Evolutionary conservation across 2,329 filamentous ascomycete genomes (phyloP).

Genomic region (Microcyclospora tardicrescens): DNA sequence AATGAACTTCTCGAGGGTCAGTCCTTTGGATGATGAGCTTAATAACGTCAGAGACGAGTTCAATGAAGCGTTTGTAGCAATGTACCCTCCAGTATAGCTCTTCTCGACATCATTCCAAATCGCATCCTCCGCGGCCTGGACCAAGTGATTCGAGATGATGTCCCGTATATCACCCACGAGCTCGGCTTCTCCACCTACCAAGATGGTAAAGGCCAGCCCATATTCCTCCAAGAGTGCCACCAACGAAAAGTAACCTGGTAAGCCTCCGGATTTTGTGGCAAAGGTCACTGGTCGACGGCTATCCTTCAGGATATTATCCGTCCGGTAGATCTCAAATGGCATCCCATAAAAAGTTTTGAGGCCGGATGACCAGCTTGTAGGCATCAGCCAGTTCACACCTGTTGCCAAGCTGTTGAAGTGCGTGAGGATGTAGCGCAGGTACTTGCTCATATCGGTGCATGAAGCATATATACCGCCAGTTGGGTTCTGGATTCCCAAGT

Average conservation of each 20-base stretch:
- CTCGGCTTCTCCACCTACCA: conserved; percentile 20
- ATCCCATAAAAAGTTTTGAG: conserved; percentile 32
- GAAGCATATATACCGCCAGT: conserved; percentile 34
- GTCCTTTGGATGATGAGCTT: conserved; percentile 8
- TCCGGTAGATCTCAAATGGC: conserved; percentile 36
- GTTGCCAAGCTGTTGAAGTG: conserved; percentile 29
- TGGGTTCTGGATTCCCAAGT: conserved; percentile 30
- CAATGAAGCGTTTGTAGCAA: conserved; percentile 5
- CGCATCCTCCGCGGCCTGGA: conserved; percentile 23
- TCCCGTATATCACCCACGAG: conserved; percentile 18
- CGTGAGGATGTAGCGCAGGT: conserved; percentile 30
- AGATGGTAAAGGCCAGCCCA: conserved; percentile 30
- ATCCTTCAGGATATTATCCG: conserved; percentile 24
- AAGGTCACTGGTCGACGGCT: conserved; percentile 30
- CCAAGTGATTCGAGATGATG: conserved; percentile 17
- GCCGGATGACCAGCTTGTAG: conserved; percentile 25
- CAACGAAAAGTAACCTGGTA: conserved; percentile 30
- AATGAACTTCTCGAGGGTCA: conserved; percentile 12
- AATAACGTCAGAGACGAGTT: conserved; percentile 13
- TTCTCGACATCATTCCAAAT: conserved; percentile 10
- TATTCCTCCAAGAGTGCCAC: conserved; percentile 33
- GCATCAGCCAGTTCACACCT: conserved; percentile 32
- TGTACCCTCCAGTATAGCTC: conserved; percentile 9
- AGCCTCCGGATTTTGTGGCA: conserved; percentile 32
- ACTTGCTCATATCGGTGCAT: conserved; percentile 30